Percentiles rank a stretch among this genome's conserved stretches.
Evolutionary conservation across 371 early-diverging fungal genomes (phyloP).

Genomic region (Mucor mucedo): DNA sequence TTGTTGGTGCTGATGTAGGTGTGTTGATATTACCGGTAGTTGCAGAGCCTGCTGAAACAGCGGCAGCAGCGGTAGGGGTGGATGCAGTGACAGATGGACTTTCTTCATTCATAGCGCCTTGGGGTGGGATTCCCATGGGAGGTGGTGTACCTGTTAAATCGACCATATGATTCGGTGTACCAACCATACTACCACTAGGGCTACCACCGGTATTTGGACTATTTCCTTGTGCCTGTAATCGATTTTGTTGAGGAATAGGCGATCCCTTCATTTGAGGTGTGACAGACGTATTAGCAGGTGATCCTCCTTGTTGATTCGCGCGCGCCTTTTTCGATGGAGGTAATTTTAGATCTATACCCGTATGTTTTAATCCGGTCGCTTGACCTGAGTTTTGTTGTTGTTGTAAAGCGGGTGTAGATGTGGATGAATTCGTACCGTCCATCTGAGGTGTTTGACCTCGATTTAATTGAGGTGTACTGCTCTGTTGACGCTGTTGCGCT

Average conservation of each 20-base stretch:
- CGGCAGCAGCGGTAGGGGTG: too few relatives aligned
- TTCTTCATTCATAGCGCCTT: neutral
- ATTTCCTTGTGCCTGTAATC: slow-evolving; percentile 10
- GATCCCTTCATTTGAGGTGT: slow-evolving; percentile 15
- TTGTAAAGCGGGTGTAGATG: slow-evolving; percentile 12
- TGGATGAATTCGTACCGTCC: slow-evolving; percentile 1
- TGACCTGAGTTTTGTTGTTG: neutral
- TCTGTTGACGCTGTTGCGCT: slow-evolving; percentile 20
- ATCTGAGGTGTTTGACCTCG: slow-evolving; percentile 8
- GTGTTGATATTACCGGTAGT: too few relatives aligned
- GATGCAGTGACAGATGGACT: neutral
- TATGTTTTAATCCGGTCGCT: slow-evolving; percentile 23
- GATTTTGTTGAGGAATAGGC: slow-evolving; percentile 2
- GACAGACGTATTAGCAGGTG: neutral
- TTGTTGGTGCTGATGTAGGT: neutral
- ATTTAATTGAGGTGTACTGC: slow-evolving; percentile 10
- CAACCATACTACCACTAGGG: slow-evolving; percentile 1
- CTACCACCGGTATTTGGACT: slow-evolving; percentile 11
- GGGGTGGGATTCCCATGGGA: slow-evolving; percentile 7
- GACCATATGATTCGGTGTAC: slow-evolving; percentile 16
- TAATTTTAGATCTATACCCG: slow-evolving; percentile 51
- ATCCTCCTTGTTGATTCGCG: neutral
- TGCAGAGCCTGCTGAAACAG: too few relatives aligned
- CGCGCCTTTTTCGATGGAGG: slow-evolving; percentile 46
- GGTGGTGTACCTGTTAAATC: slow-evolving; percentile 7